Conservation (phyloP, 345 rosid genomes). For the Carallia brachiata region DNA sequence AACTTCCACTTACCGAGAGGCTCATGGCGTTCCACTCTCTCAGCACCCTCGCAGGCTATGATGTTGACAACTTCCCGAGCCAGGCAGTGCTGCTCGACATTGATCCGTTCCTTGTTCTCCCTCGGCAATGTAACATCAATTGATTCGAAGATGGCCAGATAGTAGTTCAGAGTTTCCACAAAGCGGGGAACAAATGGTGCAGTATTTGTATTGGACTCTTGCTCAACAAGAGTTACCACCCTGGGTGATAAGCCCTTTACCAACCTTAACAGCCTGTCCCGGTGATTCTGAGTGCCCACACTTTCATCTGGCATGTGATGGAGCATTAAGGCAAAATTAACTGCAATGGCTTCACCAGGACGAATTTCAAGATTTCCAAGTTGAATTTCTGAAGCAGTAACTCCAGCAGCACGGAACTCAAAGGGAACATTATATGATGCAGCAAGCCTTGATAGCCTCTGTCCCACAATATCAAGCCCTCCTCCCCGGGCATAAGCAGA, state of each 20-base stretch:
- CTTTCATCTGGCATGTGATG: slow-evolving; percentile 98
- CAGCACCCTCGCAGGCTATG: slow-evolving; percentile 86
- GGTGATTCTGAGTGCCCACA: slow-evolving; percentile 74
- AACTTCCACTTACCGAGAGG: slow-evolving; percentile 78
- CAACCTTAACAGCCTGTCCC: slow-evolving; percentile 79
- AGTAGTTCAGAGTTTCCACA: slow-evolving; percentile 63
- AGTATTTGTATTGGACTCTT: slow-evolving; percentile 84
- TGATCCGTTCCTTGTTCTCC: slow-evolving; percentile 78
- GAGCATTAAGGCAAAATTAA: slow-evolving; percentile 73
- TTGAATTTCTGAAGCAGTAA: slow-evolving; percentile 61
- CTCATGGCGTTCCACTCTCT: slow-evolving; percentile 92
- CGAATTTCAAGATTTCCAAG: slow-evolving; percentile 58
- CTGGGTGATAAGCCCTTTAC: slow-evolving; percentile 70
- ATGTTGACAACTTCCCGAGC: slow-evolving; percentile 94
- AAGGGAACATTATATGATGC: slow-evolving; percentile 74
- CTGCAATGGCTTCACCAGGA: slow-evolving; percentile 74
- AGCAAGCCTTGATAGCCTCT: slow-evolving; percentile 67
- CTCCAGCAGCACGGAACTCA: slow-evolving; percentile 61
- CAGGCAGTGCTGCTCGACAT: slow-evolving; percentile 91
- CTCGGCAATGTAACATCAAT: slow-evolving; percentile 70
- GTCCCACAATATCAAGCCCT: slow-evolving; percentile 75
- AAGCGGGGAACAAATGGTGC: slow-evolving; percentile 82
- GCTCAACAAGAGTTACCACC: slow-evolving; percentile 87
- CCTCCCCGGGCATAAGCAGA: slow-evolving; percentile 87
- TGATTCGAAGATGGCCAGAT: slow-evolving; percentile 73